Evolutionary conservation across 768 basidiomycete species (phyloP).

Genomic region (Naganishia kalamii): DNA sequence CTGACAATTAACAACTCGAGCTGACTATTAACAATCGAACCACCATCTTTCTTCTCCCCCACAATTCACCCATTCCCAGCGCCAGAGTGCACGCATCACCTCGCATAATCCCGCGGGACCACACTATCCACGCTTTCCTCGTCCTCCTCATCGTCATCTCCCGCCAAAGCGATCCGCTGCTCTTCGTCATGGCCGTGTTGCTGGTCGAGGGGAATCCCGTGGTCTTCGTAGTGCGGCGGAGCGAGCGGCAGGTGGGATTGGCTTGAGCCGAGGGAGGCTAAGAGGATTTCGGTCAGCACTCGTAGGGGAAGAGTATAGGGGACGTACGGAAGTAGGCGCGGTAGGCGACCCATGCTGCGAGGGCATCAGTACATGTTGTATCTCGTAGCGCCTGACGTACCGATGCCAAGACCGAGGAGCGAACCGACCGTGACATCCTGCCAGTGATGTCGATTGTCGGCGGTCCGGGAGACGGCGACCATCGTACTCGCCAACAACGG

Average conservation of each 20-base stretch:
- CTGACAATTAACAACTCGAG: too few relatives aligned
- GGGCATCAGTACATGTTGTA: not conserved
- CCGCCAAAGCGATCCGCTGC: not conserved
- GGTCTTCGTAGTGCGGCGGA: slow-evolving; percentile 27
- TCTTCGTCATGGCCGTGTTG: slow-evolving; percentile 2
- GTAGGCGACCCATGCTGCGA: slow-evolving; percentile 40
- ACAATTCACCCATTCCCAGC: too few relatives aligned
- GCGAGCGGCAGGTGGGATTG: slow-evolving; percentile 43
- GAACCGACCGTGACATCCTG: slow-evolving; percentile 80
- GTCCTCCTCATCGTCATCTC: not conserved
- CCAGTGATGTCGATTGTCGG: slow-evolving; percentile 92
- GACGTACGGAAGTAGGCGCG: slow-evolving; percentile 41
- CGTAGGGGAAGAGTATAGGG: not conserved
- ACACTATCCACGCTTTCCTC: slow-evolving; percentile 13
- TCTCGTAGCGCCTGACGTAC: slow-evolving; percentile 50
- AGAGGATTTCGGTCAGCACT: not conserved
- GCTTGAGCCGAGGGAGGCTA: slow-evolving; percentile 36
- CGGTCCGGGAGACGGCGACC: slow-evolving; percentile 62
- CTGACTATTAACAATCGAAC: too few relatives aligned
- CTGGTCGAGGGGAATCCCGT: not conserved
- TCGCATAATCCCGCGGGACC: slow-evolving; percentile 7
- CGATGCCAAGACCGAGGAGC: slow-evolving; percentile 62
- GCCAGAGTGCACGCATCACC: too few relatives aligned
- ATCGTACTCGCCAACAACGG: slow-evolving; percentile 67
- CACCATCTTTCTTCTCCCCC: too few relatives aligned